Evolutionary conservation across 768 basidiomycete species (phyloP).

Genomic region (Macrocybe gigantea): DNA sequence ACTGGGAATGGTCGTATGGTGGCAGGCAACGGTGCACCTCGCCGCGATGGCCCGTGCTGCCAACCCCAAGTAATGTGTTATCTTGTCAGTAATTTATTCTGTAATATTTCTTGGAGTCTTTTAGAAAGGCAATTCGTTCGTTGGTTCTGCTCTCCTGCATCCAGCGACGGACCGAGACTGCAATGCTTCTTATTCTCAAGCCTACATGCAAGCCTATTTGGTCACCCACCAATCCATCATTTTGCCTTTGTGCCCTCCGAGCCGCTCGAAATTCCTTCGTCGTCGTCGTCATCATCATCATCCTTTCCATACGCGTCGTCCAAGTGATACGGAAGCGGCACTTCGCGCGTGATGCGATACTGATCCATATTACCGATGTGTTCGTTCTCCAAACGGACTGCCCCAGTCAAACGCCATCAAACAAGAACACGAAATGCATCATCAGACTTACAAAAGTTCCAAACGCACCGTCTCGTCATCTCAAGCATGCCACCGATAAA

Average conservation of each 20-base stretch:
- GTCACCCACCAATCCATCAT: too few species aligned
- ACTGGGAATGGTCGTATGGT: constrained; percentile 72
- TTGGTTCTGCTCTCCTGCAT: too few species aligned
- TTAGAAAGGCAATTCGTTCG: too few species aligned
- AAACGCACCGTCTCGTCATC: constrained; percentile 75
- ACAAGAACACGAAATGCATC: constrained; percentile 2
- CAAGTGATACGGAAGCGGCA: constrained; percentile 73
- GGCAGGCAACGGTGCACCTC: constrained; percentile 67
- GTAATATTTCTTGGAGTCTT: too few species aligned
- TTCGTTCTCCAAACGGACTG: constrained; percentile 84
- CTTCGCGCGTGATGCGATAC: constrained; percentile 82
- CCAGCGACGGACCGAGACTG: too few species aligned
- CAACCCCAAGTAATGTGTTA: too few species aligned
- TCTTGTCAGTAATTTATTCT: too few species aligned
- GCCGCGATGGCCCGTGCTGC: constrained; percentile 25
- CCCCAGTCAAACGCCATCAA: background rate
- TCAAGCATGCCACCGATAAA: constrained; percentile 73
- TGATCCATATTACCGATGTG: constrained; percentile 92
- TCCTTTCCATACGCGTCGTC: constrained; percentile 46
- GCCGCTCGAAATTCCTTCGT: constrained; percentile 9
- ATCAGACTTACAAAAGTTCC: constrained; percentile 78
- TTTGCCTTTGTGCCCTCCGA: too few species aligned
- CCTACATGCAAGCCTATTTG: too few species aligned
- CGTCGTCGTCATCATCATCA: constrained; percentile 36
- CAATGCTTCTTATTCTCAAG: too few species aligned